Conservation (phyloP, 331 rosid genomes). For the Acacia pycnantha region DNA sequence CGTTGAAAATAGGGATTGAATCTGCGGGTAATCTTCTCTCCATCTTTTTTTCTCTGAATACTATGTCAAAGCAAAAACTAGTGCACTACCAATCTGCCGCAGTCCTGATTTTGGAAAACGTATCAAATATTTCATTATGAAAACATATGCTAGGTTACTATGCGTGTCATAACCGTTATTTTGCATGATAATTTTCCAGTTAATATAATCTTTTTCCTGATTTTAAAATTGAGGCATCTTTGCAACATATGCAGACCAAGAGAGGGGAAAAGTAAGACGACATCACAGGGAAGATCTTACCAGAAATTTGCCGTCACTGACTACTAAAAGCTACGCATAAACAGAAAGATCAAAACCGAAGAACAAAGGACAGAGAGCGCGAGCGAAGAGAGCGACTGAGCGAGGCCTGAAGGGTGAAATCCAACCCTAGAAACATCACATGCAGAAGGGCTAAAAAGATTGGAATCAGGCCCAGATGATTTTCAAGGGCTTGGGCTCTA, state of each 20-base stretch:
- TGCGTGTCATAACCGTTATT: not conserved
- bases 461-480: too few relatives aligned
- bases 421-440: not conserved
- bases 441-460: too few relatives aligned
- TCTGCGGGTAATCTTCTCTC: constrained; percentile 36
- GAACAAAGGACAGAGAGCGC: too few relatives aligned
- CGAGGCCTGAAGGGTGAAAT: too few relatives aligned
- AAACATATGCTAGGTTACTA: not conserved
- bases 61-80: not conserved
- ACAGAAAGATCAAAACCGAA: too few relatives aligned
- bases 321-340: not conserved
- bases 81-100: too few relatives aligned
- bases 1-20: constrained; percentile 35
- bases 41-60: constrained; percentile 31
- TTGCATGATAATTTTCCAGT: not conserved
- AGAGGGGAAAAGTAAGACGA: not conserved
- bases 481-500: too few relatives aligned
- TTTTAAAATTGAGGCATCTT: not conserved
- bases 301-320: not conserved
- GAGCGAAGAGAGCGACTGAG: too few relatives aligned
- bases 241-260: not conserved
- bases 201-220: not conserved
- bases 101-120: too few relatives aligned
- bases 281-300: not conserved
- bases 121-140: not conserved